Evolutionary conservation across 2,329 filamentous ascomycete genomes (phyloP).

Genomic region (Talaromyces atroroseus): DNA sequence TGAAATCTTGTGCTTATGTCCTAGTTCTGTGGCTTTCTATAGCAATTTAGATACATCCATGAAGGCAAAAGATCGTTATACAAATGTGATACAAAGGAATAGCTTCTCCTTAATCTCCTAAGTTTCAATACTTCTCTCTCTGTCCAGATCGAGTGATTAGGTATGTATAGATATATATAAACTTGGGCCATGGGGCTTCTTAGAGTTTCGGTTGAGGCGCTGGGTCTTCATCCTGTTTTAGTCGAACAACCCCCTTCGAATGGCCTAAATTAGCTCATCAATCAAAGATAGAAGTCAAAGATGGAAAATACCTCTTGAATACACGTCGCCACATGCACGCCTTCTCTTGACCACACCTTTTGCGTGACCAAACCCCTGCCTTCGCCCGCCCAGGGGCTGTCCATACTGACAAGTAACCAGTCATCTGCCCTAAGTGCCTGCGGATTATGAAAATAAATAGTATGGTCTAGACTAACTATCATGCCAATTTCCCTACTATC

Average conservation of each 20-base stretch:
- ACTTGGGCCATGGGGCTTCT: background rate
- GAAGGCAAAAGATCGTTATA: background rate
- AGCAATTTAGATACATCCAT: background rate
- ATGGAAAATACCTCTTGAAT: constrained; percentile 40
- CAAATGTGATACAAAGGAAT: too few species aligned
- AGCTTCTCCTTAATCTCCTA: too few species aligned
- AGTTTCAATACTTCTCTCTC: too few species aligned
- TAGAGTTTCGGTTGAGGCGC: constrained; percentile 15
- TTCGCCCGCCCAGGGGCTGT: constrained; percentile 48
- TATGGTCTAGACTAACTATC: constrained; percentile 49
- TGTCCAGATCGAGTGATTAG: background rate
- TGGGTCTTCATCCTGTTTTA: constrained; percentile 37
- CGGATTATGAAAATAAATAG: constrained; percentile 49
- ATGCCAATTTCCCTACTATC: constrained; percentile 40
- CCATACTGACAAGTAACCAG: constrained; percentile 48
- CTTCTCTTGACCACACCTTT: constrained; percentile 46
- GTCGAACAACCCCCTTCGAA: constrained; percentile 40
- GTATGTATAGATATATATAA: background rate
- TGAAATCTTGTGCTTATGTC: background rate
- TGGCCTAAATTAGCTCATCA: background rate
- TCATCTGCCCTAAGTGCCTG: constrained; percentile 45
- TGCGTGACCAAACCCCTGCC: constrained; percentile 45
- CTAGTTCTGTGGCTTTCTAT: background rate
- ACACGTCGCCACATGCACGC: constrained; percentile 46
- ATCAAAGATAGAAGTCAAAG: background rate